Percentiles rank a stretch among this genome's conserved stretches.
phyloP scores from a whole-genome alignment of 768 basidiomycete species.

The Amyloporia xantha region DNA sequence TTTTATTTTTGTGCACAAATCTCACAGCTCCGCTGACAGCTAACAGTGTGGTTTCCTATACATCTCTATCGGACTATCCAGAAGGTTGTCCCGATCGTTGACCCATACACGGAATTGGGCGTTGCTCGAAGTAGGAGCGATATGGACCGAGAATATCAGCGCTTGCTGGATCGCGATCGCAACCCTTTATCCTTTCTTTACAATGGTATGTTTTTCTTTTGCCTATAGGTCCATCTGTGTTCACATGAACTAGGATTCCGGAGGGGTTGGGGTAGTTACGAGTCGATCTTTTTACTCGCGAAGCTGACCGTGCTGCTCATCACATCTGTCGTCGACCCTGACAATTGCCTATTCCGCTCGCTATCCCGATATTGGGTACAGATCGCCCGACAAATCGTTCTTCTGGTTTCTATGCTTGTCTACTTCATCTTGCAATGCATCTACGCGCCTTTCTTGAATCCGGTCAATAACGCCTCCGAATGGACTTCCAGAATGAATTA shows the following conservation, averaged over 20 bases:
- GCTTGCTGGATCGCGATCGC: constrained; percentile 52
- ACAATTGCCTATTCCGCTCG: constrained; percentile 69
- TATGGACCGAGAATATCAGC: constrained; percentile 65
- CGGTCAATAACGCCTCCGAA: constrained; percentile 70
- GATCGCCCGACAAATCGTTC: constrained; percentile 53
- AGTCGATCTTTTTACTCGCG: constrained; percentile 58
- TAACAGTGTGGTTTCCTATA: constrained; percentile 67
- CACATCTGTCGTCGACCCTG: constrained; percentile 56
- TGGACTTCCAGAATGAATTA: constrained; percentile 69
- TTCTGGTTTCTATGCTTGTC: constrained; percentile 47
- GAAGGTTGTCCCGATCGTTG: constrained; percentile 55
- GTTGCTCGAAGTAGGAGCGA: constrained; percentile 46
- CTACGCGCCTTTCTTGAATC: constrained; percentile 58
- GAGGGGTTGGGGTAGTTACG: constrained; percentile 60
- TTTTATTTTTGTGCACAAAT: background rate
- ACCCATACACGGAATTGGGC: constrained; percentile 67
- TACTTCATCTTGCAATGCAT: constrained; percentile 61
- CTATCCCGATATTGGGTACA: constrained; percentile 42
- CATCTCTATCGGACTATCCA: constrained; percentile 50
- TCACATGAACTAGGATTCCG: constrained; percentile 48
- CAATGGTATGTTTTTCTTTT: constrained; percentile 38
- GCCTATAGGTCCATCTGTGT: background rate
- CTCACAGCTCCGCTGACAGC: constrained; percentile 29
- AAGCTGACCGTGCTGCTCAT: constrained; percentile 64
- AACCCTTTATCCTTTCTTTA: constrained; percentile 72